Evolutionary conservation across 495 filamentous ascomycete genomes (phyloP).

Genomic region (Hypomontagnella submonticulosa): DNA sequence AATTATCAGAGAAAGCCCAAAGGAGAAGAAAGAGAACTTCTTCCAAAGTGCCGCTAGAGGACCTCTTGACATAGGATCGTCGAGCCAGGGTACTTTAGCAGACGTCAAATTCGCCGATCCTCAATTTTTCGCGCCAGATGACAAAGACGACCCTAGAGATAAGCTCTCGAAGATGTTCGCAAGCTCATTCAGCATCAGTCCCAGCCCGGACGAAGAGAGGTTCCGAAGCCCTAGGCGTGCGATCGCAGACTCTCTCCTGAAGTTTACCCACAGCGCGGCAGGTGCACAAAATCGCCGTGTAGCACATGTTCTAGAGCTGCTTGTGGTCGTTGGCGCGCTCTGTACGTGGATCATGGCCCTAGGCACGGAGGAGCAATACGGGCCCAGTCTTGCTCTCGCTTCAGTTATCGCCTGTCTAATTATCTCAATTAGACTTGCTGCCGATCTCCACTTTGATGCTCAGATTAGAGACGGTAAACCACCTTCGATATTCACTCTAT

Average conservation of each 20-base stretch:
- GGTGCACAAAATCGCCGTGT: conserved; percentile 18
- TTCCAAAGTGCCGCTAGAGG: conserved; percentile 46
- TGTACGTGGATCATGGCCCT: conserved; percentile 40
- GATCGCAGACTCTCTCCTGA: conserved; percentile 14
- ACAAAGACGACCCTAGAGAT: conserved; percentile 47
- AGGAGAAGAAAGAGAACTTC: conserved; percentile 58
- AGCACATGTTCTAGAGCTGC: conserved; percentile 32
- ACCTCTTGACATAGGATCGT: conserved; percentile 32
- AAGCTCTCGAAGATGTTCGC: conserved; percentile 48
- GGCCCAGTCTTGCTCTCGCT: conserved; percentile 36
- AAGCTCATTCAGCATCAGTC: conserved; percentile 47
- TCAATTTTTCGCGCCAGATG: conserved; percentile 44
- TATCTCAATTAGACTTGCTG: conserved; percentile 44
- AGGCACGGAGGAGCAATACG: conserved; percentile 41
- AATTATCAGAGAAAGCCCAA: conserved; percentile 55
- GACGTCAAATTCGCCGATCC: conserved; percentile 43
- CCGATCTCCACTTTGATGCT: conserved; percentile 40
- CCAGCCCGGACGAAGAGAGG: conserved; percentile 39
- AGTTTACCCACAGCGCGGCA: not conserved
- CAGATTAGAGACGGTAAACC: conserved; percentile 34
- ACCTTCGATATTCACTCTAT: conserved; percentile 33
- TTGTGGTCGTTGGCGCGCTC: conserved; percentile 37
- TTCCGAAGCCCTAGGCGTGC: not conserved
- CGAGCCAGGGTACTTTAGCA: conserved; percentile 15
- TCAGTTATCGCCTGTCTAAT: conserved; percentile 42